Conservation (phyloP, 2,329 filamentous ascomycete genomes). For the Monilinia polystroma region DNA sequence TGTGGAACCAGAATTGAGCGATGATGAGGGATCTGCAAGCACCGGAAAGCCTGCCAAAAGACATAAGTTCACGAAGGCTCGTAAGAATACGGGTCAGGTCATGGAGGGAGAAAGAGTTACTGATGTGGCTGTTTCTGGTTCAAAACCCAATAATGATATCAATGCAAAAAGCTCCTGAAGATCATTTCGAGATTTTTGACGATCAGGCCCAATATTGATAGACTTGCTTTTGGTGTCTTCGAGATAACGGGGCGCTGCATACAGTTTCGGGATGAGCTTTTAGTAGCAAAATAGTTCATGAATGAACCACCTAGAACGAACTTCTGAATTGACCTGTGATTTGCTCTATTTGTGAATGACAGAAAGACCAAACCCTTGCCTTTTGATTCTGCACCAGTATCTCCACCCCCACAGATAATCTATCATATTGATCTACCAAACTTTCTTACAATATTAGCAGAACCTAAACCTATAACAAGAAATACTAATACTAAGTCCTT, state of each 20-base stretch:
- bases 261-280: not conserved
- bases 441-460: too few species aligned
- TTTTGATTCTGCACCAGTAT: not conserved
- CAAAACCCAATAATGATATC: too few species aligned
- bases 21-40: too few species aligned
- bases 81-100: too few species aligned
- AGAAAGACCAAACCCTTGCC: too few species aligned
- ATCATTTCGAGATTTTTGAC: not conserved
- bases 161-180: too few species aligned
- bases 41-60: too few species aligned
- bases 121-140: too few species aligned
- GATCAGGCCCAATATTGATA: not conserved
- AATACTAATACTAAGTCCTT: not conserved
- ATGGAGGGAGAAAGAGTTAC: too few species aligned
- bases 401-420: not conserved
- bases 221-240: not conserved
- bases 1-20: not conserved
- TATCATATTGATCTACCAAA: too few species aligned
- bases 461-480: too few species aligned
- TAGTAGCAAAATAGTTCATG: not conserved
- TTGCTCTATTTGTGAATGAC: not conserved
- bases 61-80: too few species aligned
- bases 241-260: not conserved
- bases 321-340: not conserved
- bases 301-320: not conserved